Evolutionary conservation across 1,139 yeast species (phyloP).

Genomic region (Hansenula lynferdii): DNA sequence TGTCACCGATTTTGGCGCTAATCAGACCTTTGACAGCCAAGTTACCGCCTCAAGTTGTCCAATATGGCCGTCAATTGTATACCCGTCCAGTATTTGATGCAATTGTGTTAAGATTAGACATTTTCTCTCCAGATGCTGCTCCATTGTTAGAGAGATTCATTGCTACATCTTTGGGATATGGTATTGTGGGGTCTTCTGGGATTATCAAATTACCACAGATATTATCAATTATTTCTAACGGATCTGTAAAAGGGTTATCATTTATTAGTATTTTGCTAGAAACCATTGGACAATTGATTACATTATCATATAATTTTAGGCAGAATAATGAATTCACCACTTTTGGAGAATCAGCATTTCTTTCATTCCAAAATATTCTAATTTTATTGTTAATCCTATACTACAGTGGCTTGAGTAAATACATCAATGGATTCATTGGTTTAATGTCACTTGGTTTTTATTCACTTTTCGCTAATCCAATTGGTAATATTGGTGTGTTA

Average conservation of each 20-base stretch:
- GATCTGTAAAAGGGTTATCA: conserved; percentile 33
- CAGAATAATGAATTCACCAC: conserved; percentile 34
- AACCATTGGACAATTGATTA: conserved; percentile 32
- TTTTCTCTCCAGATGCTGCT: conserved; percentile 9
- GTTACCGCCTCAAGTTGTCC: conserved; percentile 13
- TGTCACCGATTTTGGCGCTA: conserved; percentile 15
- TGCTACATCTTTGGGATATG: conserved; percentile 29
- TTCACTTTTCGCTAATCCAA: conserved; percentile 15
- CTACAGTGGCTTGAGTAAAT: conserved; percentile 17
- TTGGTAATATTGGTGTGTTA: conserved; percentile 19
- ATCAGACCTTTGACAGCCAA: conserved; percentile 12
- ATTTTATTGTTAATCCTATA: conserved; percentile 30
- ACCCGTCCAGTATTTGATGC: conserved; percentile 15
- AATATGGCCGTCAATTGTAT: conserved; percentile 16
- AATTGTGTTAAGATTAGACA: conserved; percentile 12
- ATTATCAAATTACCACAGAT: conserved; percentile 35
- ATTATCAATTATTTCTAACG: conserved; percentile 24
- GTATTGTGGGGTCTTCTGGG: conserved; percentile 30
- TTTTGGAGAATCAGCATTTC: conserved; percentile 37
- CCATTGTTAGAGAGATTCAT: conserved; percentile 14
- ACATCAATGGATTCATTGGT: conserved; percentile 21
- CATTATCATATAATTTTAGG: conserved; percentile 37
- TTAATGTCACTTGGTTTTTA: conserved; percentile 17
- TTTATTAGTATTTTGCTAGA: conserved; percentile 32
- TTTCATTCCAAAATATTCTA: conserved; percentile 34